Base-by-base conservation (phyloP, 768 basidiomycete species). In the Boletus speciosus region DNA sequence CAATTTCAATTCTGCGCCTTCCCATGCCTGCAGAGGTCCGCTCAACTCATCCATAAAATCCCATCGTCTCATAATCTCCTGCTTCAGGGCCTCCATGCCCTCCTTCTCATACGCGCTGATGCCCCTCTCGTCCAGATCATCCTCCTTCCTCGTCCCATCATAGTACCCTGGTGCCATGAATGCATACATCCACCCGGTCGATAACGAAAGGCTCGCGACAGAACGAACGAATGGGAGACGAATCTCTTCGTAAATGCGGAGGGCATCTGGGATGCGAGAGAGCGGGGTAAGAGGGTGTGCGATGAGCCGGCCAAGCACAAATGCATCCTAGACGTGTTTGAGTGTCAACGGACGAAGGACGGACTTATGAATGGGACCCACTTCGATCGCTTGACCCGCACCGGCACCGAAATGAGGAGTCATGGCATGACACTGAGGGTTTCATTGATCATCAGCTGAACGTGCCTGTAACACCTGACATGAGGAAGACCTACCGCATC, bases 401-500 rank as follows among this genome's bases (percentile, higher is more conserved):
- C 65, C 65, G 4, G 66, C 62, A 29, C 57, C 65, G 6, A 57
- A 35, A 41, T 62, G 50, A 31, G 65, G 66, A 1, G 60, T 47
- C 62, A 66, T 66, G 7, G 66, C 65, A 25, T 66, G 65, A 35
- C 60, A 51, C 63, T 64, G 15, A 6, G 0, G 23, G 23, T 23
- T 23, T 23, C 23, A 19, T 19, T 4, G 15, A 8, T 16, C 6
- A 35, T 48, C 25, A 34, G 32, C 6, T 29, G 7, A 9, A 29
- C 29, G 8, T 15, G 23, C 4, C 19, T 11, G 10, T 29, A n/a
- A 37, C 7, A 15, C 4, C 3, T 3, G 8, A 1, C 11, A n/a
- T 5, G 15, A 46, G 21, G n/a, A 19, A n/a, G n/a, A 54, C 71
- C 39, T 48, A 78, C 77, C 14, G 81, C 74, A 4, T 32, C 31